Evolutionary conservation across 495 filamentous ascomycete species (phyloP).

Genomic region (Staphylotrichum longicolle): DNA sequence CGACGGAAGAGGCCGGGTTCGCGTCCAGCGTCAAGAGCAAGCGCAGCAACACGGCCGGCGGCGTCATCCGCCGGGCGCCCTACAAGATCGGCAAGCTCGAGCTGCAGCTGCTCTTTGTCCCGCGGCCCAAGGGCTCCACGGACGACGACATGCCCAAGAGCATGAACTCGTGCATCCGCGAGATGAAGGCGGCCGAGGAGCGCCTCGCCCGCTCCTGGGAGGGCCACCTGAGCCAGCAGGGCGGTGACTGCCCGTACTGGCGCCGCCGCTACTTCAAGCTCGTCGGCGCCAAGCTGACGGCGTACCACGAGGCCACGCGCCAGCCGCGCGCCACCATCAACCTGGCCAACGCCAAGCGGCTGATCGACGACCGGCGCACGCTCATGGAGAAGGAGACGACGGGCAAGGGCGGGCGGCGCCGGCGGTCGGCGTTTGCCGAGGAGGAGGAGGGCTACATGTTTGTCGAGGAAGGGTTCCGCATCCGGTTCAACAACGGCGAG

Average conservation of each 20-base stretch:
- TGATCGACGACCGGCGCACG: conserved; percentile 88
- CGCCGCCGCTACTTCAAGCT: conserved; percentile 96
- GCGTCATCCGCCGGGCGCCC: conserved; percentile 66
- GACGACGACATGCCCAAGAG: conserved; percentile 99
- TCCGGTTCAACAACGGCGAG: conserved; percentile 96
- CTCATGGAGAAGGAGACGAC: conserved; percentile 76
- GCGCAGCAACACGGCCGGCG: conserved; percentile 57
- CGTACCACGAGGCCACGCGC: conserved; percentile 91
- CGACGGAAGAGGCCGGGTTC: conserved; percentile 68
- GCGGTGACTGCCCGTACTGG: conserved; percentile 98
- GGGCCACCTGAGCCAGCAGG: conserved; percentile 90
- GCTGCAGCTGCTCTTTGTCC: conserved; percentile 89
- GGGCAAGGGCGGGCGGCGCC: conserved; percentile 70
- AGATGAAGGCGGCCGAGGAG: conserved; percentile 84
- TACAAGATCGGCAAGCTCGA: conserved; percentile 94
- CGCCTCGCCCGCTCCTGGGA: conserved; percentile 71
- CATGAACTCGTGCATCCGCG: conserved; percentile 90
- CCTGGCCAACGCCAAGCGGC: conserved; percentile 84
- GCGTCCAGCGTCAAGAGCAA: conserved; percentile 86
- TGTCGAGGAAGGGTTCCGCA: conserved; percentile 97
- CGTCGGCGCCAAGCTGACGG: conserved; percentile 83
- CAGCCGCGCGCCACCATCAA: conserved; percentile 97
- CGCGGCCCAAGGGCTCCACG: conserved; percentile 80
- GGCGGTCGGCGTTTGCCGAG: conserved; percentile 93
- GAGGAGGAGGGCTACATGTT: conserved; percentile 99